A percentile compares a stretch with the other conserved stretches of the same genome.
Evolutionary conservation across 2,329 filamentous ascomycete genomes (phyloP).

Genomic region (Rachicladosporium sp.): DNA sequence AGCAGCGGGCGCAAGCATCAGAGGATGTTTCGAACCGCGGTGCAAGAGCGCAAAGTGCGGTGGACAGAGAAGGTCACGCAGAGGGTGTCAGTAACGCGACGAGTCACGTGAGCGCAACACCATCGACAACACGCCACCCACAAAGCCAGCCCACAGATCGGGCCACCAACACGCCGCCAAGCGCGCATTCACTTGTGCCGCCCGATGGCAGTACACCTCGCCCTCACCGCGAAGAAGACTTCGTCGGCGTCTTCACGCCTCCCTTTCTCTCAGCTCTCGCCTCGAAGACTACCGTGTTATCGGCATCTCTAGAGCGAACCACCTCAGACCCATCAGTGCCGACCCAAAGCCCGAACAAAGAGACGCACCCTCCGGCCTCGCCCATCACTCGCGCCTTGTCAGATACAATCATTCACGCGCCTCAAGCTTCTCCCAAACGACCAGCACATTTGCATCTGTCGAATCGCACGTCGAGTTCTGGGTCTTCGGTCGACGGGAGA

Average conservation of each 20-base stretch:
- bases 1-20: slow-evolving; percentile 2
- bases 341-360: slow-evolving; percentile 1
- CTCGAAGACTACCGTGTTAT: slow-evolving; percentile 6
- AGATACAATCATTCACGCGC: slow-evolving; percentile 15
- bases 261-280: slow-evolving; percentile 23
- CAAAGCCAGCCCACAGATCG: too few relatives aligned
- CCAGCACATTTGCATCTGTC: slow-evolving; percentile 20
- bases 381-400: slow-evolving; percentile 16
- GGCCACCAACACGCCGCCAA: too few relatives aligned
- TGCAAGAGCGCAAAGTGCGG: too few relatives aligned
- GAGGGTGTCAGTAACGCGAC: background rate
- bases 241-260: slow-evolving; percentile 26
- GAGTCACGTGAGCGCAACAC: too few relatives aligned
- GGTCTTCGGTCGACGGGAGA: slow-evolving; percentile 22
- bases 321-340: slow-evolving; percentile 15
- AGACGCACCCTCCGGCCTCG: slow-evolving; percentile 1
- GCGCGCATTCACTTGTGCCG: too few relatives aligned
- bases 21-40: too few relatives aligned
- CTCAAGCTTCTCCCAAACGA: slow-evolving; percentile 18
- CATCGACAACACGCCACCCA: too few relatives aligned
- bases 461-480: slow-evolving; percentile 23
- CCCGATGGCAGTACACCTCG: slow-evolving; percentile 9
- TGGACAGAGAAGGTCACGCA: background rate
- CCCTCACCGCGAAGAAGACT: slow-evolving; percentile 20
- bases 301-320: slow-evolving; percentile 10